Base-by-base conservation (phyloP, 768 basidiomycete genomes). In the Russula vinacea region DNA sequence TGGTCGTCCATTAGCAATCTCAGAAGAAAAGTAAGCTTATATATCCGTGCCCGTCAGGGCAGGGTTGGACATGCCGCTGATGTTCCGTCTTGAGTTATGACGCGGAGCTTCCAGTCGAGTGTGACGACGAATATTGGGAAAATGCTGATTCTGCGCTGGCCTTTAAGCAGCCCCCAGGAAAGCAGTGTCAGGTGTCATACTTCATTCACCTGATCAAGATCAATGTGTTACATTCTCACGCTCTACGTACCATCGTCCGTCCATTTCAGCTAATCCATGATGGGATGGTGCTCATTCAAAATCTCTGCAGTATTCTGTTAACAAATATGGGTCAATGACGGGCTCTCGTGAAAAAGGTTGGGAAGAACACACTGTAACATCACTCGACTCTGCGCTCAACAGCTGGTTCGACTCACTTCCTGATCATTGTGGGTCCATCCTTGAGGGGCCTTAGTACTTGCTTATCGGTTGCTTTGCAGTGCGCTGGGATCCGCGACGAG, bases 1-100 rank as follows among this genome's bases (percentile, higher is more conserved):
- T 22, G 91, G 91, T 2, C 79, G 90, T 14, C 85, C 87, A 7
- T 83, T 86, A 70, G 83, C 83, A 1, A 77, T 92, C 5, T 85
- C 87, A 56, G 89, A 90, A 67, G 88, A 89, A 72, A 88, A 89
- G 85, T 85, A 35, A 29, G 58, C 32, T 13, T 17, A 1, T 35
- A 1, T 35, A 55, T 7, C 5, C 22, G 26, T 52, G 16, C 35
- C 35, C 3, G 24, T 13, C n/a, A 17, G 29, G 29, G 24, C 10
- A 5, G 11, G 14, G 35, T 22, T 37, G 51, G 40, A 32, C 39
- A 19, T 32, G 49, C 17, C 1, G 1, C 53, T 65, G 39, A 65
- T 54, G 82, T 22, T 37, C 33, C 10, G 40, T 45, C 33, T 49
- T 24, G 32, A 72, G 72, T 53, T 68, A 78, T 45, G 60, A 62